Evolutionary conservation across 1,139 yeast species (phyloP).

Genomic region (Debaryomycetaceae sp.): DNA sequence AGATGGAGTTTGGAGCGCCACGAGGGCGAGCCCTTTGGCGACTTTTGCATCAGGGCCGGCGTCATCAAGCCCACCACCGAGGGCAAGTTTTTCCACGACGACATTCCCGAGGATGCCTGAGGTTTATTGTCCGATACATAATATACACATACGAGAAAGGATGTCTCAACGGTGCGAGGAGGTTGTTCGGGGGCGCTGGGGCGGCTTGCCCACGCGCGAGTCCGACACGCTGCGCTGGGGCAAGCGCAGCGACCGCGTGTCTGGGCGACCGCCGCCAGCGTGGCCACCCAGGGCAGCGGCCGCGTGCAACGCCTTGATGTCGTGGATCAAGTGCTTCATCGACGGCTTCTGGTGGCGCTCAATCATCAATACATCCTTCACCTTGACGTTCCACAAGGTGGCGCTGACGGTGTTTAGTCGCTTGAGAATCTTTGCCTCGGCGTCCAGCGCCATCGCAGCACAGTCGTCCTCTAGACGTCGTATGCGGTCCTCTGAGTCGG

Average conservation of each 20-base stretch:
- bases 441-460: conserved; percentile 13
- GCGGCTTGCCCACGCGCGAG: conserved; percentile 1
- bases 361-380: conserved; percentile 35
- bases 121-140: conserved; percentile 1
- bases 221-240: conserved; percentile 5
- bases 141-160: conserved; percentile 1
- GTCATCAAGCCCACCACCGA: conserved; percentile 83
- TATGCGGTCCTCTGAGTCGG: conserved; percentile 17
- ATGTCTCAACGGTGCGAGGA: conserved; percentile 6
- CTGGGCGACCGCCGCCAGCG: background rate
- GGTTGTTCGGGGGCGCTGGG: conserved; percentile 2
- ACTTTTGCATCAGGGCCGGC: conserved; percentile 81
- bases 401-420: conserved; percentile 39
- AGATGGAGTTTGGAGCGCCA: conserved; percentile 90
- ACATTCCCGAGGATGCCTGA: conserved; percentile 74
- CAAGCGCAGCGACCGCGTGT: background rate
- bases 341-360: conserved; percentile 40
- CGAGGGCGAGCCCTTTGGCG: conserved; percentile 95
- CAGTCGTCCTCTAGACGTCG: conserved; percentile 15
- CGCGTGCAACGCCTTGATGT: conserved; percentile 19
- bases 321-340: conserved; percentile 24
- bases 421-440: conserved; percentile 28
- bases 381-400: conserved; percentile 34
- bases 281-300: too few relatives aligned
- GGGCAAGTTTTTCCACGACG: conserved; percentile 94